Evolutionary conservation across 2,329 filamentous ascomycete species (phyloP).

Genomic region (Hymenoscyphus scutula): DNA sequence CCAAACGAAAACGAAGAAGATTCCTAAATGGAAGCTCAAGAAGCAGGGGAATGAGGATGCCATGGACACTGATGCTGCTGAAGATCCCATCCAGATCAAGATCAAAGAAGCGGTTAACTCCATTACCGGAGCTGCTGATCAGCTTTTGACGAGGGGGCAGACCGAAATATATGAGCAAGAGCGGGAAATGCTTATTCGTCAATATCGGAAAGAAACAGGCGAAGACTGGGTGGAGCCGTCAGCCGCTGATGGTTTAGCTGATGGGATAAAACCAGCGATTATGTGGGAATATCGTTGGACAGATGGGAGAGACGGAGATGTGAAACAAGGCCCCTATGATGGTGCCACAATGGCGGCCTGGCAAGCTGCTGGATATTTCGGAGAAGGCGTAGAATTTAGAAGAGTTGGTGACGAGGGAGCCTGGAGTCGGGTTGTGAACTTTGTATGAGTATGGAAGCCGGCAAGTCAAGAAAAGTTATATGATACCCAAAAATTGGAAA

Average conservation of each 20-base stretch:
- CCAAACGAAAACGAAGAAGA: constrained; percentile 56
- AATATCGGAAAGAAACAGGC: constrained; percentile 81
- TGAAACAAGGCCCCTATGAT: constrained; percentile 85
- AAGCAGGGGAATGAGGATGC: constrained; percentile 59
- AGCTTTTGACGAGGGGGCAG: constrained; percentile 77
- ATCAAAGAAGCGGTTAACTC: constrained; percentile 73
- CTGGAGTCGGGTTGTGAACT: constrained; percentile 36
- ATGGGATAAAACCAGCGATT: constrained; percentile 30
- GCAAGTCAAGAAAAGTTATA: constrained; percentile 10
- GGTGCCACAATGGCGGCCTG: constrained; percentile 82
- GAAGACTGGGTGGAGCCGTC: constrained; percentile 72
- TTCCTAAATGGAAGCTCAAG: constrained; percentile 68
- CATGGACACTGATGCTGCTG: constrained; percentile 69
- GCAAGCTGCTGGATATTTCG: constrained; percentile 91
- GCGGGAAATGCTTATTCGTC: constrained; percentile 76
- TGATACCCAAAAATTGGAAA: constrained; percentile 23
- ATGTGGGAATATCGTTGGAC: constrained; percentile 94
- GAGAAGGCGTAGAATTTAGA: constrained; percentile 80
- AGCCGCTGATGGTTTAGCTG: constrained; percentile 31
- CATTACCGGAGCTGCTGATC: constrained; percentile 88
- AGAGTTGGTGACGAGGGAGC: constrained; percentile 50
- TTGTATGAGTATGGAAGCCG: constrained; percentile 30
- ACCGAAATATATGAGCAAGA: constrained; percentile 91
- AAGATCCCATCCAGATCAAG: constrained; percentile 66
- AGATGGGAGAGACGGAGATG: constrained; percentile 77